Evolutionary conservation across 352 stramenopile species (phyloP).

Genomic region (Phytophthora pseudosyringae): DNA sequence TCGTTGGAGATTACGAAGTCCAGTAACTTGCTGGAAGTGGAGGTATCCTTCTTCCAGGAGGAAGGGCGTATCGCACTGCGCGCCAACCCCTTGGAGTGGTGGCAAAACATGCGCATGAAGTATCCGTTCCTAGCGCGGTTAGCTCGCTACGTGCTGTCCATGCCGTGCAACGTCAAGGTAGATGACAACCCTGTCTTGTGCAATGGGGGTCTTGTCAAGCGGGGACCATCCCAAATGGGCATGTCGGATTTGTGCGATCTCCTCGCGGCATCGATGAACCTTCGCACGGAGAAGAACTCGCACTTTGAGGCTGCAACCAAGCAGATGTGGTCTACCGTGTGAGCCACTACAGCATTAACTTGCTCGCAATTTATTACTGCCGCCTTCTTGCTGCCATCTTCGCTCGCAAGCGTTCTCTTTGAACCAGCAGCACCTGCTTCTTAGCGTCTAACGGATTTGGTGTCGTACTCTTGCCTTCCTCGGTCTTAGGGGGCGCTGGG

Average conservation of each 20-base stretch:
- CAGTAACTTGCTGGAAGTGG: conserved; percentile 78
- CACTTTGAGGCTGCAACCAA: conserved; percentile 52
- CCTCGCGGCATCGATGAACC: conserved; percentile 58
- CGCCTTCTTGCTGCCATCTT: conserved; percentile 59
- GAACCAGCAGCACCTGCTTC: conserved; percentile 57
- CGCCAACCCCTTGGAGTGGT: conserved; percentile 78
- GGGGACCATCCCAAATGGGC: conserved; percentile 47
- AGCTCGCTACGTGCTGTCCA: conserved; percentile 71
- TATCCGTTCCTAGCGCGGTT: conserved; percentile 77
- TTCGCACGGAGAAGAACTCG: conserved; percentile 57
- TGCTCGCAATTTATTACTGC: conserved; percentile 5
- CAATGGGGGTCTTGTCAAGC: conserved; percentile 54
- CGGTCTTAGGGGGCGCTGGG: neutral
- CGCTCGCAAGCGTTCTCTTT: conserved; percentile 71
- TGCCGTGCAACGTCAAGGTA: conserved; percentile 55
- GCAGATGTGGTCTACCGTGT: conserved; percentile 64
- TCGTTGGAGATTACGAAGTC: conserved; percentile 73
- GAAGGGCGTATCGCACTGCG: conserved; percentile 61
- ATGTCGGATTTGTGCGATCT: conserved; percentile 51
- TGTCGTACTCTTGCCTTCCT: conserved; percentile 4
- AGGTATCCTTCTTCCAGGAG: conserved; percentile 83
- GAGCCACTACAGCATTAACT: conserved; percentile 2
- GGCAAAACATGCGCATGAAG: conserved; percentile 78
- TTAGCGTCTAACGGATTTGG: conserved; percentile 46
- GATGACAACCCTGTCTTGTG: conserved; percentile 56